Evolutionary conservation across 371 early-diverging fungal species (phyloP).

Genomic region (Circinella umbellata): DNA sequence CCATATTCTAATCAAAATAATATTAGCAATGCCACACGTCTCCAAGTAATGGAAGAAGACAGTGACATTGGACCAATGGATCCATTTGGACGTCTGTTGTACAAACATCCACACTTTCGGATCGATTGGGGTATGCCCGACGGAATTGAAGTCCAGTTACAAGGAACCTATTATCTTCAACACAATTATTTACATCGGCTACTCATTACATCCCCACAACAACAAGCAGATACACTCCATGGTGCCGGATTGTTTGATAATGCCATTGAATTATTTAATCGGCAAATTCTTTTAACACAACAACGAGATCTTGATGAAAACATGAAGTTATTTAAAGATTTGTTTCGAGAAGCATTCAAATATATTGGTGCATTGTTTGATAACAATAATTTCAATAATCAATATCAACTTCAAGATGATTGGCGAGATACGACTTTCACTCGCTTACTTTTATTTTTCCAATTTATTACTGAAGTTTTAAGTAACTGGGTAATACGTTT

Average conservation of each 20-base stretch:
- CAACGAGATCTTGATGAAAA: not conserved
- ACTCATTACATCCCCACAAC: not conserved
- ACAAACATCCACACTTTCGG: not conserved
- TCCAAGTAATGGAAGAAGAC: not conserved
- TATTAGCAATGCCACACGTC: too few relatives aligned
- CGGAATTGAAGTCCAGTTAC: not conserved
- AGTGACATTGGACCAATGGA: not conserved
- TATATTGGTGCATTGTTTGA: not conserved
- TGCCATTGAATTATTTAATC: not conserved
- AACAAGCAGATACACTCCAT: not conserved
- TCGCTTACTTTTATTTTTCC: not conserved
- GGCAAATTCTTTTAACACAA: not conserved
- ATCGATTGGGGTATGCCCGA: not conserved
- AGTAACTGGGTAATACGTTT: not conserved
- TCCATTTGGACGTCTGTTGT: not conserved
- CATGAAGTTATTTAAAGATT: not conserved
- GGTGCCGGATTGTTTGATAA: not conserved
- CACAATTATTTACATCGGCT: not conserved
- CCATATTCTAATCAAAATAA: too few relatives aligned
- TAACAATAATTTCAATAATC: not conserved
- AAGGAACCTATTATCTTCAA: not conserved
- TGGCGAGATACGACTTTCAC: not conserved
- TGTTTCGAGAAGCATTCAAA: slow-evolving; percentile 4
- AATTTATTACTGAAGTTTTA: not conserved
- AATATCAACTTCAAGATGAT: not conserved